These are phyloP conservation scores for Quercus glauca DNA, from an alignment of 306 rosid species.

Conservation along the genomic window DNA sequence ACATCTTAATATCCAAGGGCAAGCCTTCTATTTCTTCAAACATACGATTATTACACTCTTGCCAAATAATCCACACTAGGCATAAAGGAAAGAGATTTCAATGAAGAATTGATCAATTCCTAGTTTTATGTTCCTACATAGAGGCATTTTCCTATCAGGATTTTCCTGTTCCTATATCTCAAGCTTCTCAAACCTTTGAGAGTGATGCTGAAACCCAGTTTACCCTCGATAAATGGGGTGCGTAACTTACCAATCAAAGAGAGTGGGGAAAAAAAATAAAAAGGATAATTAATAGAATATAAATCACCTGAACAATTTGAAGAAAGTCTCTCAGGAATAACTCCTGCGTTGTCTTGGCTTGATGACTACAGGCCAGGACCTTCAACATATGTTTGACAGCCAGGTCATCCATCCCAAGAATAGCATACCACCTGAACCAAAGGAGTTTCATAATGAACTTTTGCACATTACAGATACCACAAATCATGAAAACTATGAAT, in stretches of 20 bases:
- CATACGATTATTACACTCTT: too few species aligned
- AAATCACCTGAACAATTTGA: slow-evolving; percentile 79
- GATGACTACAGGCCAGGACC: slow-evolving; percentile 87
- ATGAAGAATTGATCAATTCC: background rate
- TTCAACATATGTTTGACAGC: slow-evolving; percentile 86
- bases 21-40: too few species aligned
- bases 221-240: background rate
- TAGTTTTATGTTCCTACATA: background rate
- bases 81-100: background rate
- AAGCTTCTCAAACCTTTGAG: background rate
- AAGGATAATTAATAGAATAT: slow-evolving; percentile 18
- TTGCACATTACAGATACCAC: slow-evolving; percentile 12
- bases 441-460: slow-evolving; percentile 29
- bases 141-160: background rate
- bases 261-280: background rate
- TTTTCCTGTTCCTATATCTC: background rate
- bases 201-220: background rate
- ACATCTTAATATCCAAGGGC: too few species aligned
- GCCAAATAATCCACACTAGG: too few species aligned
- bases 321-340: slow-evolving; percentile 70
- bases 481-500: slow-evolving; percentile 1
- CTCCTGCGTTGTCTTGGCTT: slow-evolving; percentile 88
- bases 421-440: slow-evolving; percentile 87
- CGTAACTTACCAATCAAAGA: background rate
- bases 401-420: slow-evolving; percentile 74